Evolutionary conservation across 2,329 filamentous ascomycete genomes (phyloP).

Genomic region (Ramularia collo-cygni): DNA sequence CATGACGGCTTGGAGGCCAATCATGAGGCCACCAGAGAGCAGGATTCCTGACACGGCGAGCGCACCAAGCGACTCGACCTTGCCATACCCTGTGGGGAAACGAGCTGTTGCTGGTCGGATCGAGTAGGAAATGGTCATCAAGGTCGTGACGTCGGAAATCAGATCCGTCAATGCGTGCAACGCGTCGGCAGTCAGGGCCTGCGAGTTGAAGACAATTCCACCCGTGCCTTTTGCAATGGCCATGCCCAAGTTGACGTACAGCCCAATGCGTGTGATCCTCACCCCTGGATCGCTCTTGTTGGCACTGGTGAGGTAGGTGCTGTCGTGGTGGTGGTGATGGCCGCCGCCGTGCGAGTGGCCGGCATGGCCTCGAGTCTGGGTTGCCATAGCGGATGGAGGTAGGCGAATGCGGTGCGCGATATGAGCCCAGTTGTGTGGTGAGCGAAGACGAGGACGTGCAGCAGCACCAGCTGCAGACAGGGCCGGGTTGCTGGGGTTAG

Average conservation of each 20-base stretch:
- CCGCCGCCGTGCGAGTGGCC: constrained; percentile 33
- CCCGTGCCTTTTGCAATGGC: constrained; percentile 87
- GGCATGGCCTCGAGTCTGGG: constrained; percentile 26
- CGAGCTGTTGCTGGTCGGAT: constrained; percentile 73
- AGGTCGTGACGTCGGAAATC: constrained; percentile 87
- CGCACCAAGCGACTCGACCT: constrained; percentile 93
- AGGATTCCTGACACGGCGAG: constrained; percentile 89
- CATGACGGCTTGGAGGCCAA: constrained; percentile 64
- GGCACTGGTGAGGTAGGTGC: constrained; percentile 68
- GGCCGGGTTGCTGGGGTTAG: not conserved
- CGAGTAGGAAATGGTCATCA: constrained; percentile 91
- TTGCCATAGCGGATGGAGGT: constrained; percentile 14
- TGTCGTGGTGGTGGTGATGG: constrained; percentile 78
- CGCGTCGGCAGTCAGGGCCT: constrained; percentile 65
- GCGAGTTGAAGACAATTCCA: constrained; percentile 90
- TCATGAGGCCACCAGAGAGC: constrained; percentile 81
- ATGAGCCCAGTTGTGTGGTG: constrained; percentile 29
- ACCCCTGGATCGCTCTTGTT: constrained; percentile 91
- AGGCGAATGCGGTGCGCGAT: constrained; percentile 25
- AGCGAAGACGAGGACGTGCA: constrained; percentile 8
- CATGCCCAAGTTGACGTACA: constrained; percentile 89
- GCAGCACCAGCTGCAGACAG: constrained; percentile 2
- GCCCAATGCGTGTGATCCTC: constrained; percentile 81
- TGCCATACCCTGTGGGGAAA: constrained; percentile 90
- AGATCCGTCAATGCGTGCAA: constrained; percentile 94